Evolutionary conservation across 2,329 filamentous ascomycete genomes (phyloP).

Genomic region (Ceratocystiopsis brevicomis): DNA sequence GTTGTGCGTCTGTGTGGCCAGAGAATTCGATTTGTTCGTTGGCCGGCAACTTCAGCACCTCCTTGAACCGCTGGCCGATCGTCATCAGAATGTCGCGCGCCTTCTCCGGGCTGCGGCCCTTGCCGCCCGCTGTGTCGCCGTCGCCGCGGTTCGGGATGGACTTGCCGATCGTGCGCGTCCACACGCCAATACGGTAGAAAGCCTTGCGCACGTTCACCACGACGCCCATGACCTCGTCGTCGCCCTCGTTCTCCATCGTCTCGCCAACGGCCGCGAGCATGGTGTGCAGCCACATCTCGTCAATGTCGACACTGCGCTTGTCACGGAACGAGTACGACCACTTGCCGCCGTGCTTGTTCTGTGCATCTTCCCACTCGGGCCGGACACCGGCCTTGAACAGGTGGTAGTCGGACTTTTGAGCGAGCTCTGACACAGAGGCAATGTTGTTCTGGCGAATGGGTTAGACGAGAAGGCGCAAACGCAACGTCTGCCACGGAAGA

Average conservation of each 20-base stretch:
- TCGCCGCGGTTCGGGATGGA: constrained; percentile 57
- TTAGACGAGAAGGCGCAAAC: not conserved
- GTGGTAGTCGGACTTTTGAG: constrained; percentile 97
- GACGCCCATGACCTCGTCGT: constrained; percentile 97
- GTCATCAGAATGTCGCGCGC: constrained; percentile 65
- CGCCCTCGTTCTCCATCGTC: constrained; percentile 84
- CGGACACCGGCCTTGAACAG: constrained; percentile 96
- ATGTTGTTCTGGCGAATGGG: constrained; percentile 72
- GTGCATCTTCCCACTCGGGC: constrained; percentile 93
- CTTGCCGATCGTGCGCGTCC: constrained; percentile 90
- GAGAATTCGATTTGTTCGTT: constrained; percentile 81
- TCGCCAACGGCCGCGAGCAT: constrained; percentile 95
- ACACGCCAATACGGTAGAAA: constrained; percentile 93
- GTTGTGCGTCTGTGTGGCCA: constrained; percentile 84
- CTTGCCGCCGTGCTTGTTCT: constrained; percentile 98
- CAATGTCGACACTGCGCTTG: constrained; percentile 78
- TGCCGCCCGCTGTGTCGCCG: constrained; percentile 52
- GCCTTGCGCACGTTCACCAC: constrained; percentile 97
- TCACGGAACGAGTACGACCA: constrained; percentile 98
- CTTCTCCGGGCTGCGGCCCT: constrained; percentile 63
- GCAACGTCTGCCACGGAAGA: too few relatives aligned
- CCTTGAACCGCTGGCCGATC: constrained; percentile 86
- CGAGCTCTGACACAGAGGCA: constrained; percentile 82
- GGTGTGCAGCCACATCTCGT: constrained; percentile 89
- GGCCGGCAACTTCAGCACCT: constrained; percentile 60